These are phyloP conservation scores for Xylariaceae sp. DNA, from an alignment of 2,329 filamentous ascomycete genomes.

Conservation along the genomic window DNA sequence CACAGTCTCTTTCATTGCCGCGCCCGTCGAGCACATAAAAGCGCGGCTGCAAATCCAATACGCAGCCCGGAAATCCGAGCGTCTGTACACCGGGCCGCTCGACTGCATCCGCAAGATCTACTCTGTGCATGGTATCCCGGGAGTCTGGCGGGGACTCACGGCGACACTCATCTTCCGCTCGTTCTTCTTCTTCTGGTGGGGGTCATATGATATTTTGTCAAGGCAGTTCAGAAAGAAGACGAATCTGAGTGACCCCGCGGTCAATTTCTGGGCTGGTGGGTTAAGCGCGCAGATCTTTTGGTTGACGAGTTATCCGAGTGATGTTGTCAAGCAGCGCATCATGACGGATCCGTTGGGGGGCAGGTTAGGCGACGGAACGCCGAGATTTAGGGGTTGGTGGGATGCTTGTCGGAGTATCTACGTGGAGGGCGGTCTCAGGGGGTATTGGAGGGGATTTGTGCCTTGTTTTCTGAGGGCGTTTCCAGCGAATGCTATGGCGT, in stretches of 20 bases:
- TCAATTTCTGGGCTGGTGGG: slow-evolving; percentile 98
- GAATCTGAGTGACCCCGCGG: slow-evolving; percentile 65
- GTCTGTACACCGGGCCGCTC: slow-evolving; percentile 80
- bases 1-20: slow-evolving; percentile 89
- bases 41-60: slow-evolving; percentile 94
- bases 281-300: slow-evolving; percentile 92
- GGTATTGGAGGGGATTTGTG: slow-evolving; percentile 90
- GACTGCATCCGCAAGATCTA: slow-evolving; percentile 74
- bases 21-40: slow-evolving; percentile 93
- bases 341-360: slow-evolving; percentile 92
- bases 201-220: slow-evolving; percentile 84
- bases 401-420: slow-evolving; percentile 77
- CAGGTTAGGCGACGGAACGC: slow-evolving; percentile 60
- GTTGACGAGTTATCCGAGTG: slow-evolving; percentile 85
- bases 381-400: slow-evolving; percentile 70
- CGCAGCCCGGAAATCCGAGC: slow-evolving; percentile 68
- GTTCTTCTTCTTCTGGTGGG: slow-evolving; percentile 99
- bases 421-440: slow-evolving; percentile 68
- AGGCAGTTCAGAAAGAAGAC: slow-evolving; percentile 64
- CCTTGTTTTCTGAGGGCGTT: slow-evolving; percentile 93
- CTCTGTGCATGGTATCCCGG: slow-evolving; percentile 67
- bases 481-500: slow-evolving; percentile 89
- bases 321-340: slow-evolving; percentile 92
- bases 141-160: slow-evolving; percentile 79
- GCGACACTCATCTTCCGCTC: slow-evolving; percentile 85